These are phyloP conservation scores for Plasmodium sp. DNA, from an alignment of 169 alveolate species.

Conservation along the genomic window DNA sequence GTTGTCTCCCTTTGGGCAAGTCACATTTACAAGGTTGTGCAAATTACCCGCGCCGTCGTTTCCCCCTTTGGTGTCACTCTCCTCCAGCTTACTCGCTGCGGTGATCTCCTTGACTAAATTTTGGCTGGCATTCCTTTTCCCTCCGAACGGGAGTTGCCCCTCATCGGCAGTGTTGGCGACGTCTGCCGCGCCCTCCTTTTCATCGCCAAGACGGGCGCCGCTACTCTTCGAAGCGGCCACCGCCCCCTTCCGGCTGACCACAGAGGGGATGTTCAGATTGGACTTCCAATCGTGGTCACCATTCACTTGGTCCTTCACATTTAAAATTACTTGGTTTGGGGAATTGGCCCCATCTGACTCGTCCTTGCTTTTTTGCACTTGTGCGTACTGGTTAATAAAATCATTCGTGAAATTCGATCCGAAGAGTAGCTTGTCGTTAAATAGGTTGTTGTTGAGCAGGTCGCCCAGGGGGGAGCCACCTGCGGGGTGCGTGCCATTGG, in stretches of 20 bases:
- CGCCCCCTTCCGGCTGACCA: background rate
- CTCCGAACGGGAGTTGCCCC: background rate
- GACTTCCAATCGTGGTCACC: background rate
- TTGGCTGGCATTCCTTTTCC: background rate
- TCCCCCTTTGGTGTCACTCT: background rate
- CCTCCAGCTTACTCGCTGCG: background rate
- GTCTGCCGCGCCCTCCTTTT: background rate
- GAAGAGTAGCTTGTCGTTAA: background rate
- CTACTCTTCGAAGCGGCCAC: background rate
- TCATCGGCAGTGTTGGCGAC: background rate
- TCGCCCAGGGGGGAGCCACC: background rate
- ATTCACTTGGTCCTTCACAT: conserved; percentile 22
- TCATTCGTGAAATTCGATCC: background rate
- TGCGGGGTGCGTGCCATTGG: background rate
- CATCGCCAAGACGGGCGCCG: background rate
- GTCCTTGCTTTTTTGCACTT: background rate
- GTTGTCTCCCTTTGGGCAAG: background rate
- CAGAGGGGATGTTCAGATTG: background rate
- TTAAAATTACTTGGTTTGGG: conserved; percentile 23
- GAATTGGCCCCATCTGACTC: background rate
- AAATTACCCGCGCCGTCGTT: background rate
- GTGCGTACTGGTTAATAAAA: background rate
- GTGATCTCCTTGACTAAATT: background rate
- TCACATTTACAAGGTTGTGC: background rate
- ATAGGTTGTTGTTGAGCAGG: background rate